Percentiles rank a stretch among this genome's conserved stretches.
phyloP scores from a whole-genome alignment of 129 eudicot genomes.

The Saposhnikovia divaricata region DNA sequence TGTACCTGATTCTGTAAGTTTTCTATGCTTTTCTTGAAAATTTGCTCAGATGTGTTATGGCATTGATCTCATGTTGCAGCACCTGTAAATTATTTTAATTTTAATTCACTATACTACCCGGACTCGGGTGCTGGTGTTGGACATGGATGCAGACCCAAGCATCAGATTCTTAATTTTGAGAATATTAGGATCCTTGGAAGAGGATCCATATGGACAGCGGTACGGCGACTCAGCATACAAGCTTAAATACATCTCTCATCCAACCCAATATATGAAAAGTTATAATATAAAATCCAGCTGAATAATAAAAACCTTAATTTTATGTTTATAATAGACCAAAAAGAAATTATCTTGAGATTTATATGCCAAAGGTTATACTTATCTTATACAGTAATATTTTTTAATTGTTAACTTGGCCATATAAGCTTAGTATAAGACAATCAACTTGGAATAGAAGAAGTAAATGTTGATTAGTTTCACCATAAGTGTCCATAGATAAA shows the following conservation, averaged over 20 bases:
- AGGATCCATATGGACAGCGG: background rate
- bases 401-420: background rate
- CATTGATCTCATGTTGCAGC: background rate
- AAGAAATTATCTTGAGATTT: background rate
- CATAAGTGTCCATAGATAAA: background rate
- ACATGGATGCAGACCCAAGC: background rate
- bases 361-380: background rate
- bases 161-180: background rate
- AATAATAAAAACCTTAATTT: background rate
- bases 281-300: background rate
- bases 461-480: background rate
- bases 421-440: background rate
- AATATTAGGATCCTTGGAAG: background rate
- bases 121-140: background rate
- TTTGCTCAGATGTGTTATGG: background rate
- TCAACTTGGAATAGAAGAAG: background rate
- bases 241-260: background rate
- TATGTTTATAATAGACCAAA: background rate
- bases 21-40: background rate
- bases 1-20: slow-evolving; percentile 62
- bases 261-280: background rate
- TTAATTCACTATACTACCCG: background rate
- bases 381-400: background rate
- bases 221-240: background rate
- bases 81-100: background rate